Conservation (phyloP, 805 yeast species). For the Metschnikowia orientalis region DNA sequence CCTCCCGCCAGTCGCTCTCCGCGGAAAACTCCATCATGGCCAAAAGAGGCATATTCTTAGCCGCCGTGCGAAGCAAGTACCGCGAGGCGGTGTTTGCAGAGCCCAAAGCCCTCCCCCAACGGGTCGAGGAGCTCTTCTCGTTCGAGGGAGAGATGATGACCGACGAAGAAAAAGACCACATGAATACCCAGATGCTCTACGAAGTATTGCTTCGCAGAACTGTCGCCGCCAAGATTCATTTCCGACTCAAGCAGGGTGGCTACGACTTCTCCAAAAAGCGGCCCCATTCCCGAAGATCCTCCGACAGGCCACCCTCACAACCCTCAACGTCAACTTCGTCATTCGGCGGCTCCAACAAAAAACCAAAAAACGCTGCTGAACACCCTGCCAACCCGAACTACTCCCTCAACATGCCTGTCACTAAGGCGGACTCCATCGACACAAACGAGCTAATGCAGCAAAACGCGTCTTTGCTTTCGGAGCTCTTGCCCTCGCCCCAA, state of each 20-base stretch:
- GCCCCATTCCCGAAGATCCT: not conserved
- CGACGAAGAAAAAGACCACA: slow-evolving; percentile 23
- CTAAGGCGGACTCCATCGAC: slow-evolving; percentile 21
- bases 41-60: slow-evolving; percentile 17
- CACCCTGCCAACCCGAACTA: not conserved
- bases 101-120: slow-evolving; percentile 21
- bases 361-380: not conserved
- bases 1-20: not conserved
- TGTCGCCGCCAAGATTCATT: slow-evolving; percentile 38
- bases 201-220: slow-evolving; percentile 39
- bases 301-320: not conserved
- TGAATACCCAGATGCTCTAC: slow-evolving; percentile 30
- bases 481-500: slow-evolving; percentile 38
- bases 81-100: slow-evolving; percentile 24
- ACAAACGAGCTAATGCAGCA: slow-evolving; percentile 30
- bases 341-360: not conserved
- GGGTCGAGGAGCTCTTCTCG: slow-evolving; percentile 27
- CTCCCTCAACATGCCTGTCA: not conserved
- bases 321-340: slow-evolving; percentile 1
- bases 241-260: slow-evolving; percentile 21
- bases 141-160: slow-evolving; percentile 25
- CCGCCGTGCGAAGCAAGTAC: slow-evolving; percentile 25
- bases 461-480: slow-evolving; percentile 30
- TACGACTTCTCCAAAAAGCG: not conserved
- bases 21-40: slow-evolving; percentile 6